These are phyloP conservation scores for Fusarium sp. DNA, from an alignment of 2,329 filamentous ascomycete species.

Conservation along the genomic window DNA sequence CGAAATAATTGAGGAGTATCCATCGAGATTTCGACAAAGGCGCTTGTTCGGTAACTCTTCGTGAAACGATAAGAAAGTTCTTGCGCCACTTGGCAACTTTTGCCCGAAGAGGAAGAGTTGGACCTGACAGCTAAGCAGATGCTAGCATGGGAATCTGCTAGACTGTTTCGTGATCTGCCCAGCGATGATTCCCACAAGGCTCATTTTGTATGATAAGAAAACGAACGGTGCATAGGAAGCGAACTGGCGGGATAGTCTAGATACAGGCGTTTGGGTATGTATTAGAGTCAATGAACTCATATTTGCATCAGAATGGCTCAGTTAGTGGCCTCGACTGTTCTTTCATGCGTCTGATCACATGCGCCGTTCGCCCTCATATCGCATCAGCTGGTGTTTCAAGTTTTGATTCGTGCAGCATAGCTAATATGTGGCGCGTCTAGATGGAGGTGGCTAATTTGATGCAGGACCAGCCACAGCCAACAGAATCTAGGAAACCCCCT, in stretches of 20 bases:
- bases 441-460: constrained; percentile 28
- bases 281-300: constrained; percentile 10
- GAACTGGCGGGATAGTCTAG: constrained; percentile 9
- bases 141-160: constrained; percentile 17
- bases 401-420: constrained; percentile 25
- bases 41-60: constrained; percentile 5
- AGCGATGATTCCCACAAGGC: neutral
- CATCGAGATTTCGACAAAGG: neutral
- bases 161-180: constrained; percentile 28
- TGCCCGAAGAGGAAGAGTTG: constrained; percentile 10
- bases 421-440: constrained; percentile 27
- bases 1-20: constrained; percentile 24
- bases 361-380: constrained; percentile 1
- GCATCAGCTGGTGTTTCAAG: constrained; percentile 29
- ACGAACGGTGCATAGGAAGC: constrained; percentile 9
- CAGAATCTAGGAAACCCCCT: constrained; percentile 21
- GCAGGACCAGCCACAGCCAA: constrained; percentile 36
- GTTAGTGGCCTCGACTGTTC: neutral
- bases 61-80: constrained; percentile 2
- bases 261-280: constrained; percentile 29
- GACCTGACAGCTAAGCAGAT: neutral
- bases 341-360: constrained; percentile 10
- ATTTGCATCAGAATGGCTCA: constrained; percentile 1
- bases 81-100: constrained; percentile 5
- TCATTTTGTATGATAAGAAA: constrained; percentile 18